These are phyloP conservation scores for Akebia trifoliata DNA, from an alignment of 164 flowering plant genomes.

Conservation along the genomic window DNA sequence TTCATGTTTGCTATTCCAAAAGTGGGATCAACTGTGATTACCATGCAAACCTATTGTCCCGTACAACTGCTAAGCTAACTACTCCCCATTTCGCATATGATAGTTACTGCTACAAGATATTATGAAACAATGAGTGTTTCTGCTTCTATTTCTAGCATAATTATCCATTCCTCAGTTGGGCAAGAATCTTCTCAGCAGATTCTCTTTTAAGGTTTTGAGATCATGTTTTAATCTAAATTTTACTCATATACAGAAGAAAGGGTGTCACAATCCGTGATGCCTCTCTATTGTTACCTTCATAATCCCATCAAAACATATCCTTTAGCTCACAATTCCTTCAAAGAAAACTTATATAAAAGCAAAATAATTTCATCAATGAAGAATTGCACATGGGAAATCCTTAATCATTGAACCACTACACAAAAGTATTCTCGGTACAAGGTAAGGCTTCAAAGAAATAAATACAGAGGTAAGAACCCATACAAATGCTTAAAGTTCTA, in stretches of 20 bases:
- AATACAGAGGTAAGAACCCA: background rate
- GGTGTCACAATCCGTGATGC: too few species aligned
- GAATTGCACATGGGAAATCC: background rate
- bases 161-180: background rate
- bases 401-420: background rate
- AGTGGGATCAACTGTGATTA: background rate
- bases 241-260: too few species aligned
- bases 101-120: background rate
- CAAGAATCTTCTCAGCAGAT: too few species aligned
- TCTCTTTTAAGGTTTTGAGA: too few species aligned
- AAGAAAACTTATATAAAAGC: background rate
- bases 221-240: too few species aligned
- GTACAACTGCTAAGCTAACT: background rate
- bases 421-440: slow-evolving; percentile 6
- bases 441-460: slow-evolving; percentile 7
- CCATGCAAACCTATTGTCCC: background rate
- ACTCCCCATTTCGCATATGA: background rate
- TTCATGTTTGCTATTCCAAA: background rate
- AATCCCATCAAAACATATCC: background rate
- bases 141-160: background rate
- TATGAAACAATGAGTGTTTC: background rate
- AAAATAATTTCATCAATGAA: background rate
- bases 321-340: background rate
- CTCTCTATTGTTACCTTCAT: too few species aligned
- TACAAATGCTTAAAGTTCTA: background rate